Evolutionary conservation across 371 early-diverging fungal species (phyloP), one percentile per base, ranked within the genome.

Genomic region (Apophysomyces sp.): DNA sequence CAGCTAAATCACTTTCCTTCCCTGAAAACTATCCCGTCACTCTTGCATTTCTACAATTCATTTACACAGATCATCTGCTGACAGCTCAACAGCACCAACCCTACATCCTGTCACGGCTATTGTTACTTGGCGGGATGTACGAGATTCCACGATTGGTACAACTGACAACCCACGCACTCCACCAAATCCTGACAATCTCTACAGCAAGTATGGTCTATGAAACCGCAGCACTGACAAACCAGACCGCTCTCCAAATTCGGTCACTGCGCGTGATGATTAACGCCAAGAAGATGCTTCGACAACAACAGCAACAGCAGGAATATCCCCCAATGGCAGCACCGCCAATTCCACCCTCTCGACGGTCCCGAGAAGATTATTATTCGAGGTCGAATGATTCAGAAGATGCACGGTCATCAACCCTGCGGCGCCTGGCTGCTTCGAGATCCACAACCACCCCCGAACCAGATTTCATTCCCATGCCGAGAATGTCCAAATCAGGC

Each of bases 41-140:
- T 16, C 62, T 81, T 55, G 85, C 88, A 7, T 89, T 92, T 60
- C 68, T 90, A 12, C 89, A 90, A 54, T 92, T 80, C 34, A 66
- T 91, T 51, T 90, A 92, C 63, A 90, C 92, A 0, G 89, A 87
- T 62, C 83, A 86, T 63, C 69, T 92, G n/a, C 84, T 90, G 65
- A 85, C 88, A 13, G 73, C 88, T 36, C 81, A 87, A 61, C 82
- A 80, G 61, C 79, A 87, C 62, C 75, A 84, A 29, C 65, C 86
- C 9, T 75, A 81, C 7, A 82, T 90, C 0, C 68, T 92, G 5
- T 85, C 88, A 28, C 86, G 89, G 51, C 72, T 92, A 4, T 63
- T 92, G 34, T 69, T 82, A 7, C 63, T 90, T 0, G 86, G 89
- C 1, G 86, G 86, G 58, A 81, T 84, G 65, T 90, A 89, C 65